Base-by-base conservation (phyloP, 2,329 filamentous ascomycete species). In the Botryotinia narcissicola region DNA sequence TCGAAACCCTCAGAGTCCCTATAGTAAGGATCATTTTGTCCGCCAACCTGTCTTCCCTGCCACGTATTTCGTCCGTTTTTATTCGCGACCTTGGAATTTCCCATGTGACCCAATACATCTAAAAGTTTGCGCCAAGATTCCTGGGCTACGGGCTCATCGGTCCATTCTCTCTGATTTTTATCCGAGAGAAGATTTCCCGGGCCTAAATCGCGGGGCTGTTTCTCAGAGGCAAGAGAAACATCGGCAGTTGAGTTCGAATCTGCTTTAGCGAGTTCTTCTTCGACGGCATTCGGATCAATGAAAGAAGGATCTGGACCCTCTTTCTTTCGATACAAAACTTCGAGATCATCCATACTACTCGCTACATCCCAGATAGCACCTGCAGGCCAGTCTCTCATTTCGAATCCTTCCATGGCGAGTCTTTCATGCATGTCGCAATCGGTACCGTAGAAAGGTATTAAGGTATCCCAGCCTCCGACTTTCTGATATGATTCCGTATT, bases 391-490 rank as follows among this genome's bases (percentile, higher is more conserved):
- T 86, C 83, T 16, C 77, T 75, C 73, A 83, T 84, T 35, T 35
- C 82, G 83, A 69, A 87, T 80, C 60, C 84, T 80, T 35, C 83
- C 85, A 22, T 81, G 82, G n/a, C 79, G 80, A 87, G 76, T 5
- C 86, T 82, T 20, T 81, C 80, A 76, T 87, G 85, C 81, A 86
- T 84, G 76, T 88, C 87, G 80, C 87, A 89, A 76, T 89, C 87
- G 42, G 84, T 86, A 71, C 85, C 83, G 78, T 89, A 89, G 76
- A 85, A 89, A 0, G 86, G 85, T 40, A 90, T 87, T 71, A 87
- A 80, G 1, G 85, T 84, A 76, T 89, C 88, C 87, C 87, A 89
- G 0, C 83, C 85, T n/a, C 87, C 83, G 22, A 77, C 40, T 32
- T 74, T 83, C 1, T 73, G 51, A 77, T 85, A 85, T 0, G 86